These are phyloP conservation scores for Brassica juncea DNA, from an alignment of 345 rosid species.

Conservation along the genomic window DNA sequence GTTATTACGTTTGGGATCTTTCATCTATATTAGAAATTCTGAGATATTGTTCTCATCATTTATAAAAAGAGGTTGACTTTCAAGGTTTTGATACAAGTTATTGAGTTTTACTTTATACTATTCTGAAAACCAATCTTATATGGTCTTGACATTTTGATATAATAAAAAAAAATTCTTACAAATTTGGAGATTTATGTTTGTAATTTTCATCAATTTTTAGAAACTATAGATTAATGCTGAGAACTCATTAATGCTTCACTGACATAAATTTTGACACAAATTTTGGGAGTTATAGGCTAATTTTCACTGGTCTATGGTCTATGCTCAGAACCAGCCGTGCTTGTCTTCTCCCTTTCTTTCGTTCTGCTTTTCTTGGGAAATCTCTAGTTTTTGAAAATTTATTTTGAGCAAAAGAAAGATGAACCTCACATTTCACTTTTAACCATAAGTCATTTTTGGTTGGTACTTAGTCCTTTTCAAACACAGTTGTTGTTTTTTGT, in stretches of 20 bases:
- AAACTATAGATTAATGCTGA: no score
- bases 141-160: background rate
- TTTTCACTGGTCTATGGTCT: background rate
- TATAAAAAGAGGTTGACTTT: constrained; percentile 26
- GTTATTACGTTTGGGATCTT: constrained; percentile 25
- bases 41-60: constrained; percentile 16
- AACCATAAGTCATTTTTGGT: constrained; percentile 29
- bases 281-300: background rate
- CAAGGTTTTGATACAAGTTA: background rate
- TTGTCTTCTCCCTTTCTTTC: constrained; percentile 2
- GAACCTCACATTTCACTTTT: constrained; percentile 33
- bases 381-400: background rate
- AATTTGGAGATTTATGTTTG: no score
- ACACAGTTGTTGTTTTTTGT: constrained; percentile 3
- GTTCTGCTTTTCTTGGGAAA: background rate
- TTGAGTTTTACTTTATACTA: constrained; percentile 7
- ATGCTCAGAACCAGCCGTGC: background rate
- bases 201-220: no score
- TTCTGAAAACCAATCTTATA: constrained; percentile 18
- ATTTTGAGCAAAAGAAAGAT: background rate
- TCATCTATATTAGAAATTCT: constrained; percentile 6
- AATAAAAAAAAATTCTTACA: no score
- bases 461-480: constrained; percentile 37
- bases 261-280: no score
- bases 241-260: no score